phyloP scores from a whole-genome alignment of 2,329 filamentous ascomycete species.

The Hypoxylon sp. region DNA sequence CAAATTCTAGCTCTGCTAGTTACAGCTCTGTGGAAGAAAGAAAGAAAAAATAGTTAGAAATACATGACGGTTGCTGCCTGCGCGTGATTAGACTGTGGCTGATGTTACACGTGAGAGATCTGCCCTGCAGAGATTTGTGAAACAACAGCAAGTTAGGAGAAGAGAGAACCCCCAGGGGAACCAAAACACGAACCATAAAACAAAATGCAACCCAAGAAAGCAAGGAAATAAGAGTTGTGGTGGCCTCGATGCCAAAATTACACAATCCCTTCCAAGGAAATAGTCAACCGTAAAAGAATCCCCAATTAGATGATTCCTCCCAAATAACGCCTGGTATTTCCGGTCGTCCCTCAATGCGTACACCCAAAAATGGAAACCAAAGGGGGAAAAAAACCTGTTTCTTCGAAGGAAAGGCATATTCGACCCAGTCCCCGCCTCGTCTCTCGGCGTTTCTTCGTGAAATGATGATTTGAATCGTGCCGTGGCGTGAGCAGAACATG shows the following conservation, averaged over 20 bases:
- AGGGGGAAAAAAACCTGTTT: constrained; percentile 23
- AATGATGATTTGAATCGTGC: constrained; percentile 30
- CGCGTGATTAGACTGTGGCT: constrained; percentile 40
- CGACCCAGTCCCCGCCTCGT: constrained; percentile 21
- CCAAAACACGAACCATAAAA: constrained; percentile 39
- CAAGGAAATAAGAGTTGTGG: constrained; percentile 32
- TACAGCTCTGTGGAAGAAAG: constrained; percentile 7
- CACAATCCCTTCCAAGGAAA: constrained; percentile 28
- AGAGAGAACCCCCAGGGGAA: constrained; percentile 27
- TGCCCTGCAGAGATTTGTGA: constrained; percentile 35
- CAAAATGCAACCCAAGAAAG: constrained; percentile 31
- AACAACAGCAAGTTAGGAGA: constrained; percentile 30
- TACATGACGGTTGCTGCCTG: constrained; percentile 46
- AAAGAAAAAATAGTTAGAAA: constrained; percentile 30
- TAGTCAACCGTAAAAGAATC: constrained; percentile 1
- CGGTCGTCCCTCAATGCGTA: constrained; percentile 44
- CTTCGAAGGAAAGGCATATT: constrained; percentile 39
- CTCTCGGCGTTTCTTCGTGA: constrained; percentile 35
- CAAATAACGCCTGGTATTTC: constrained; percentile 55
- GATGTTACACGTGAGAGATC: constrained; percentile 36
- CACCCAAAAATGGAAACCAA: constrained; percentile 9
- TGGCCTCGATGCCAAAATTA: constrained; percentile 23
- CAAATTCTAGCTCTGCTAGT: constrained; percentile 34
- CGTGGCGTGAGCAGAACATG: constrained; percentile 31
- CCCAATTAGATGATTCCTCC: constrained; percentile 44